A percentile compares a stretch with the other conserved stretches of the same genome.
Conservation (phyloP, 225 moss, liverwort and hornwort species). For the Polytrichum commune region DNA sequence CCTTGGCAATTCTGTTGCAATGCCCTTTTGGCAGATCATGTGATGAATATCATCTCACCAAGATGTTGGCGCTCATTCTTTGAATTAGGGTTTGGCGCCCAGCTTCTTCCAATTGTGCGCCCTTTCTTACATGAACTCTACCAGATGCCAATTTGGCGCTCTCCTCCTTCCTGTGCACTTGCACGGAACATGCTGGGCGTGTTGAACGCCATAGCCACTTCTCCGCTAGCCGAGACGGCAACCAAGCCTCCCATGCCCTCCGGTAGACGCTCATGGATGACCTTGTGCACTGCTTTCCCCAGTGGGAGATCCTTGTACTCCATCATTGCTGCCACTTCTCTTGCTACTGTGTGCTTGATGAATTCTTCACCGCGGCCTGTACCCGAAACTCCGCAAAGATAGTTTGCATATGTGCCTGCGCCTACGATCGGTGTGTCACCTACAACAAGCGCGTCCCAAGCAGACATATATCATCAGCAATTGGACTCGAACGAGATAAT, state of each 20-base stretch:
- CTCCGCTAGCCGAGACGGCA: slow-evolving; percentile 52
- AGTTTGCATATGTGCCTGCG: slow-evolving; percentile 90
- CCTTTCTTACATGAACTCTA: too few species aligned
- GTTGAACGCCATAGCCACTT: slow-evolving; percentile 63
- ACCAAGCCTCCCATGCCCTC: slow-evolving; percentile 61
- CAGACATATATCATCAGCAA: too few species aligned
- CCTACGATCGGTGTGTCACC: slow-evolving; percentile 91
- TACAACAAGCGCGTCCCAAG: slow-evolving; percentile 2
- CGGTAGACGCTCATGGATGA: slow-evolving; percentile 46
- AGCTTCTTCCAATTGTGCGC: too few species aligned
- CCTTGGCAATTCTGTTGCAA: too few species aligned
- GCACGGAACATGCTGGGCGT: slow-evolving; percentile 63
- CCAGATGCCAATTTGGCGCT: slow-evolving; percentile 51
- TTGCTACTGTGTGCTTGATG: slow-evolving; percentile 69
- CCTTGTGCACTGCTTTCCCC: slow-evolving; percentile 60
- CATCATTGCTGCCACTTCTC: slow-evolving; percentile 84
- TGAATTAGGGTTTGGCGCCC: too few species aligned
- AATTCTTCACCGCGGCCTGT: slow-evolving; percentile 95
- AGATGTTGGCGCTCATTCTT: too few species aligned
- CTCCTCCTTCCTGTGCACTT: slow-evolving; percentile 59
- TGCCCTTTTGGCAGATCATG: too few species aligned
- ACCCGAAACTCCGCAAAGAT: slow-evolving; percentile 77
- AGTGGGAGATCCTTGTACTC: slow-evolving; percentile 80
- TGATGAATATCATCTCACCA: too few species aligned
- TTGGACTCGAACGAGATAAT: too few species aligned